phyloP scores from a whole-genome alignment of 225 moss, liverwort and hornwort genomes.

The Polytrichum commune region DNA sequence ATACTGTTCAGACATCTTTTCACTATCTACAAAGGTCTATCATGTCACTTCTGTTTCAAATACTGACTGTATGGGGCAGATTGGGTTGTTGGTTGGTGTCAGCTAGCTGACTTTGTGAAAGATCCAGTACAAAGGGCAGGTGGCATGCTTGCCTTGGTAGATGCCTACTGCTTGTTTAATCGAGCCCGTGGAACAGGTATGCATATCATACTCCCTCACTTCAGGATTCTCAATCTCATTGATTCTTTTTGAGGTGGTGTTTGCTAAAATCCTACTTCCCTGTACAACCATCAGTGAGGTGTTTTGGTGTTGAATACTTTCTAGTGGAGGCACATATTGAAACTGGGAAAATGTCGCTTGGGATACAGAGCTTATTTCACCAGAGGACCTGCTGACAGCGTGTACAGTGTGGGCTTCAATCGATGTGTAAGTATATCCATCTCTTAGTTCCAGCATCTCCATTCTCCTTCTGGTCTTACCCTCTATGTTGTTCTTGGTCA shows the following conservation, averaged over 20 bases:
- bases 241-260: constrained; percentile 1
- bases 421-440: constrained; percentile 64
- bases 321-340: too few relatives aligned
- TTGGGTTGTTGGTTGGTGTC: constrained; percentile 52
- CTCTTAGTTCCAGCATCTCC: neutral
- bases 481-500: neutral
- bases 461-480: neutral
- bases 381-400: constrained; percentile 93
- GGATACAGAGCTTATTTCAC: constrained; percentile 83
- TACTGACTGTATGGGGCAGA: constrained; percentile 50
- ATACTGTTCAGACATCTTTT: too few relatives aligned
- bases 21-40: too few relatives aligned
- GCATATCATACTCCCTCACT: neutral
- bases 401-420: constrained; percentile 90
- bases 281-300: neutral
- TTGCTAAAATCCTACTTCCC: neutral
- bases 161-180: constrained; percentile 93
- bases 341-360: neutral
- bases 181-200: constrained; percentile 96
- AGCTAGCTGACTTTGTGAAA: constrained; percentile 99
- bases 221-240: neutral
- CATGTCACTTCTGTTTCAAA: constrained; percentile 2
- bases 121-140: constrained; percentile 84
- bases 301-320: neutral
- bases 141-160: constrained; percentile 96